phyloP scores from a whole-genome alignment of 2,329 filamentous ascomycete species.

The Fusarium sp. region DNA sequence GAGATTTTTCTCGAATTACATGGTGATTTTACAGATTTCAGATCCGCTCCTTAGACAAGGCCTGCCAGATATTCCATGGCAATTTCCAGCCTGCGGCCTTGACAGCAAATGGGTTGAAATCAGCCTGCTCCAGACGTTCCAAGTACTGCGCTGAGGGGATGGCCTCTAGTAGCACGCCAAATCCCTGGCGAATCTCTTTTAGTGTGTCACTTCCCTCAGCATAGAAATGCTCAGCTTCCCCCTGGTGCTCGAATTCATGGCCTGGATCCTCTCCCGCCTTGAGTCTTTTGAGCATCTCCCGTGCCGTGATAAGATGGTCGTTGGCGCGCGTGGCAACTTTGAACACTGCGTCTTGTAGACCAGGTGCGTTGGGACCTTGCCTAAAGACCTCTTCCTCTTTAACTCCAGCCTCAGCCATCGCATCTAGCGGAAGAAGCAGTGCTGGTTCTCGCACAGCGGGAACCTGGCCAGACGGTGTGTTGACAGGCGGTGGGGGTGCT shows the following conservation, averaged over 20 bases:
- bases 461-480: slow-evolving; percentile 57
- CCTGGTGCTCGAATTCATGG: slow-evolving; percentile 90
- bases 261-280: slow-evolving; percentile 79
- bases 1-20: slow-evolving; percentile 10
- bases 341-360: slow-evolving; percentile 91
- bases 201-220: slow-evolving; percentile 55
- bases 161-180: slow-evolving; percentile 85
- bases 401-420: slow-evolving; percentile 86
- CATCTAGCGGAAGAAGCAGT: slow-evolving; percentile 85
- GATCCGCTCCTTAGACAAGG: slow-evolving; percentile 63
- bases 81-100: slow-evolving; percentile 79
- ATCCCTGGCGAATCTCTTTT: slow-evolving; percentile 69
- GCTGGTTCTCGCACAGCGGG: slow-evolving; percentile 61
- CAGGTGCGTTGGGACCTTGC: slow-evolving; percentile 80
- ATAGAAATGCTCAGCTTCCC: slow-evolving; percentile 77
- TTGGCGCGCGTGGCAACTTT: slow-evolving; percentile 92
- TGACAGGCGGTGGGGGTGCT: slow-evolving; percentile 70
- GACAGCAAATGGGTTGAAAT: slow-evolving; percentile 86
- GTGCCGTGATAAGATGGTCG: slow-evolving; percentile 93
- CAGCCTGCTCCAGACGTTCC: slow-evolving; percentile 78
- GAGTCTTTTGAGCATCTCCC: slow-evolving; percentile 89
- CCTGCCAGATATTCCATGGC: slow-evolving; percentile 79
- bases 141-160: slow-evolving; percentile 84
- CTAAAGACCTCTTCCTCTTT: slow-evolving; percentile 92
- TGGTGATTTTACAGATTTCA: slow-evolving; percentile 46